These are phyloP conservation scores for Gentiana straminea DNA, from an alignment of 257 asterid species.

Conservation along the genomic window DNA sequence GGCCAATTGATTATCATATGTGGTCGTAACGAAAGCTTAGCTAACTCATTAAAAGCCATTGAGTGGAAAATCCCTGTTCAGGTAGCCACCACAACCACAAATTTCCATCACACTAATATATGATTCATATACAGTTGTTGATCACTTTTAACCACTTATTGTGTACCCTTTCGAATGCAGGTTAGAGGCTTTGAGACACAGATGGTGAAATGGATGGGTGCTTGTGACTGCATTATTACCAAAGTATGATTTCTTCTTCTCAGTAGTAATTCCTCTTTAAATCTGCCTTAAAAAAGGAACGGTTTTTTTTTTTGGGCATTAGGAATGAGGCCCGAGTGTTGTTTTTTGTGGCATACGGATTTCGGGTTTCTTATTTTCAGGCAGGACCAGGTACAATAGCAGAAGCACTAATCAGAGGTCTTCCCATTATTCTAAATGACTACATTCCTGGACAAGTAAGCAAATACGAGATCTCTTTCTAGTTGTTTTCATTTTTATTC, in stretches of 20 bases:
- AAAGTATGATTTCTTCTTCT: constrained; percentile 34
- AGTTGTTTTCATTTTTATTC: no score
- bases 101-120: no score
- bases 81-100: constrained; percentile 21
- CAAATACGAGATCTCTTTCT: neutral
- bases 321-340: no score
- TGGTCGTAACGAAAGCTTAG: constrained; percentile 77
- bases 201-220: constrained; percentile 97
- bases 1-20: constrained; percentile 80
- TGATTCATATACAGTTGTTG: no score
- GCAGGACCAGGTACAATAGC: constrained; percentile 99
- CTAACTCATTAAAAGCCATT: constrained; percentile 39
- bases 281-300: neutral
- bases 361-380: constrained; percentile 20
- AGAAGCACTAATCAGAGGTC: constrained; percentile 93
- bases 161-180: constrained; percentile 21
- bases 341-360: neutral
- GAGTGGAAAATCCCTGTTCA: constrained; percentile 91
- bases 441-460: constrained; percentile 97
- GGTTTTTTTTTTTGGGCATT: no score
- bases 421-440: constrained; percentile 87
- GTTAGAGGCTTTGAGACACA: constrained; percentile 83
- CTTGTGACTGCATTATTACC: constrained; percentile 88
- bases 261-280: neutral
- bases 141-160: neutral